Evolutionary conservation across 257 asterid species (phyloP), one percentile per base, ranked within the genome.

Genomic region (Vinca minor): DNA sequence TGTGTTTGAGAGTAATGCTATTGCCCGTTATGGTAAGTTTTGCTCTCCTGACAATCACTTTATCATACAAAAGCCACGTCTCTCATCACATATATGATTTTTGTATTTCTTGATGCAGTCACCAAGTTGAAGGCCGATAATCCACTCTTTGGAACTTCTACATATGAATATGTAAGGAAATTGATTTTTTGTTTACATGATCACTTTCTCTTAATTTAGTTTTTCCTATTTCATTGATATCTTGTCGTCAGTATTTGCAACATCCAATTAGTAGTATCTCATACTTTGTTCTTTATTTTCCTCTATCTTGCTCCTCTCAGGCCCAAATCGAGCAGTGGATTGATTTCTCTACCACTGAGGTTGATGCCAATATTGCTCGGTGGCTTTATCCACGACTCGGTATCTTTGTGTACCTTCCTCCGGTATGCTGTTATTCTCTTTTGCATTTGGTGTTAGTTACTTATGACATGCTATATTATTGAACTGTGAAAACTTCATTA

Each of bases 1-100:
- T 0, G 36, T 91, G 17, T 91, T 88, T 58, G 96, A 91, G 81
- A 91, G 98, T 84, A 91, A 88, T 60, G 96, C 98, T 10, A 91
- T 91, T 75, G 96, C 98, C 0, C 93, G 96, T 6, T 92, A 92
- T 67, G 96, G 95, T 91, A 74, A 69, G 71, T 65, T 1, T 2
- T 44, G 23, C 49, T 48, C 20, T 61, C 13, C 36, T 31, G 1
- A 5, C 5, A 56, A 25, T 50, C 15, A 5, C 21, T 44, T 10
- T 23, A 29, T 1, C 21, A 3, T 4, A 28, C 15, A 3, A 1
- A 25, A 8, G 34, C 31, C 17, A 5, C 35, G 0, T 20, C n/a
- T 46, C 7, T 26, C 15, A 28, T 32, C 63, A 62, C 23, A 1
- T 64, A n/a, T 46, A 47, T 35, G 44, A 26, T 42, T 57, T 70